A percentile compares a stretch with the other conserved stretches of the same genome.
phyloP scores from a whole-genome alignment of 805 yeast genomes.

The Sugiyamaella floridensis region DNA sequence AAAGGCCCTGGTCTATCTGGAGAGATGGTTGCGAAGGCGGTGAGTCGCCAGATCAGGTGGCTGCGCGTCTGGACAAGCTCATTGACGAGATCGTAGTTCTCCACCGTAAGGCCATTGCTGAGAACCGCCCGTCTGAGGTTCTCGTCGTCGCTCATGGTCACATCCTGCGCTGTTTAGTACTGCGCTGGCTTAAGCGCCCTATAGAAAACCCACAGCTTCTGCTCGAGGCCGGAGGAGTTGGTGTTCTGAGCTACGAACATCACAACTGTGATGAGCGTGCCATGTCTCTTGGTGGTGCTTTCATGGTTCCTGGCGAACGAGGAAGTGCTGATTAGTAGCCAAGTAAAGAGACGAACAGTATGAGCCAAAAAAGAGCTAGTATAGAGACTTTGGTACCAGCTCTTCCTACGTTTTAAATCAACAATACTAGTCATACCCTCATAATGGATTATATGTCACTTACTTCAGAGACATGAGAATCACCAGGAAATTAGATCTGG shows the following conservation, averaged over 20 bases:
- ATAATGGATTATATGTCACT: no score
- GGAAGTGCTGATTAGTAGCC: slow-evolving; percentile 1
- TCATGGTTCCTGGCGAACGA: slow-evolving; percentile 43
- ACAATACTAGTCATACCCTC: no score
- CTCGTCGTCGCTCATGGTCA: slow-evolving; percentile 91
- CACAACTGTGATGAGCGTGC: slow-evolving; percentile 83
- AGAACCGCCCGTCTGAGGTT: slow-evolving; percentile 54
- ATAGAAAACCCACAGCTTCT: slow-evolving; percentile 71
- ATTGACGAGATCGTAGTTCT: slow-evolving; percentile 57
- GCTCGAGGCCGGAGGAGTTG: slow-evolving; percentile 92
- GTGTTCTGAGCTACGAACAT: slow-evolving; percentile 86
- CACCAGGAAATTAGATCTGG: no score
- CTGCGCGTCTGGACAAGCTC: slow-evolving; percentile 61
- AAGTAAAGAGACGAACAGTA: no score
- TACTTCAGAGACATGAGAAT: no score
- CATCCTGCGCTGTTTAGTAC: slow-evolving; percentile 80
- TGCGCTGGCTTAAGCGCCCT: slow-evolving; percentile 71
- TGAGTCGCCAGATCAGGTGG: slow-evolving; percentile 61
- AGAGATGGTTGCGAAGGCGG: slow-evolving; percentile 90
- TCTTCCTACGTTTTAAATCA: no score
- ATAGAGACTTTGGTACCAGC: no score
- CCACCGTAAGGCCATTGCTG: slow-evolving; percentile 28
- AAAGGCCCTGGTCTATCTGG: slow-evolving; percentile 73
- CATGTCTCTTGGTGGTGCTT: slow-evolving; percentile 74
- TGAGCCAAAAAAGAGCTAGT: no score